Conservation (phyloP, 345 rosid species). For the Euphorbia tirucalli region DNA sequence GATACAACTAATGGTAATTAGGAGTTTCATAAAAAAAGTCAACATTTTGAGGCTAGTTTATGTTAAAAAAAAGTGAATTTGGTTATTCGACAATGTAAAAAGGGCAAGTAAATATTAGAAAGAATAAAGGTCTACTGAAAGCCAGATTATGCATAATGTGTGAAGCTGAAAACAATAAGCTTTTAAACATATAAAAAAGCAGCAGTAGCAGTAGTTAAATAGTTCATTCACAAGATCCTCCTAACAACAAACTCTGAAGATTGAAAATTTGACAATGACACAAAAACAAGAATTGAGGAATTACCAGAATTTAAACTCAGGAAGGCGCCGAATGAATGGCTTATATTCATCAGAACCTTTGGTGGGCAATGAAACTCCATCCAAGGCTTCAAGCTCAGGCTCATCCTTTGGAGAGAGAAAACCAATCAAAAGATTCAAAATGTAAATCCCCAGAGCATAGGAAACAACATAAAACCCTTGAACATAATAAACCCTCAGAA, state of each 20-base stretch:
- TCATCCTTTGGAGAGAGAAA: slow-evolving; percentile 74
- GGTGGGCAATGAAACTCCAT: slow-evolving; percentile 45
- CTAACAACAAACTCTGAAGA: background rate
- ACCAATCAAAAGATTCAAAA: slow-evolving; percentile 71
- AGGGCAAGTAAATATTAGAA: background rate
- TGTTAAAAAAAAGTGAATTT: background rate
- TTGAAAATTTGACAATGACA: background rate
- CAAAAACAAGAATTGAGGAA: background rate
- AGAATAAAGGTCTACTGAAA: background rate
- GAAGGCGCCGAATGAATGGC: slow-evolving; percentile 76
- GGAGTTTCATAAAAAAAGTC: too few species aligned
- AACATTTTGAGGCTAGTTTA: background rate
- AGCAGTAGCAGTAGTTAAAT: background rate
- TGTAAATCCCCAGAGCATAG: slow-evolving; percentile 68
- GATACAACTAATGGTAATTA: background rate
- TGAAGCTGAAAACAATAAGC: background rate
- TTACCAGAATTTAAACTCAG: slow-evolving; percentile 82
- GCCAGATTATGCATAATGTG: background rate
- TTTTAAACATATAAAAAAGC: background rate
- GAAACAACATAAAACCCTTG: slow-evolving; percentile 62
- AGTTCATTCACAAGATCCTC: background rate
- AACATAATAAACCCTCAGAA: slow-evolving; percentile 49
- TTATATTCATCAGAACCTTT: slow-evolving; percentile 56
- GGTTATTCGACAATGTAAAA: background rate
- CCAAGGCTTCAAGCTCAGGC: slow-evolving; percentile 62